phyloP scores from a whole-genome alignment of 1,284 basidiomycete genomes.

The Stereum hirsutum region DNA sequence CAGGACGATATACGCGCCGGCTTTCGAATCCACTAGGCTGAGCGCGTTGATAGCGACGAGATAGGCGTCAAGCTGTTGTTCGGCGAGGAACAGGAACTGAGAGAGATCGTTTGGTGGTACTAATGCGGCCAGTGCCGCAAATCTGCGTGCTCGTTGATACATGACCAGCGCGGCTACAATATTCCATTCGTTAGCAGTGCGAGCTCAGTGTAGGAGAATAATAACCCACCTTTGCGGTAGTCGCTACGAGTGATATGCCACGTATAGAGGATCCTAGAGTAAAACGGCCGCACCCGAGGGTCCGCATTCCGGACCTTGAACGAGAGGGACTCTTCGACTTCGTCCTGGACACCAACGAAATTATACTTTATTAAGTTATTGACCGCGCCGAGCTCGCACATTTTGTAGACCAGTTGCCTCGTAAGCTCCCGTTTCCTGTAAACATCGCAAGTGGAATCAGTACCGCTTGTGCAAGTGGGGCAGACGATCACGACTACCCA shows the following conservation, averaged over 20 bases:
- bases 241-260: slow-evolving; percentile 86
- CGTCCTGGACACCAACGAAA: slow-evolving; percentile 79
- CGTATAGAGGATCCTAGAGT: slow-evolving; percentile 90
- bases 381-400: slow-evolving; percentile 88
- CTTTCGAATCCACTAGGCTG: slow-evolving; percentile 69
- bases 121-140: slow-evolving; percentile 60
- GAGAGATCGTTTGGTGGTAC: slow-evolving; percentile 34
- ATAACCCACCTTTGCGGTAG: slow-evolving; percentile 72
- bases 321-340: slow-evolving; percentile 83
- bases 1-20: slow-evolving; percentile 81
- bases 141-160: slow-evolving; percentile 86
- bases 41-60: slow-evolving; percentile 87
- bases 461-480: background rate
- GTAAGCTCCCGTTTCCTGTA: slow-evolving; percentile 76
- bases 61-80: slow-evolving; percentile 77
- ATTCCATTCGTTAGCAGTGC: slow-evolving; percentile 3
- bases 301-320: slow-evolving; percentile 96
- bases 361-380: slow-evolving; percentile 77
- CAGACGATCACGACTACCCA: slow-evolving; percentile 31
- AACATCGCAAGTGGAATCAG: slow-evolving; percentile 5
- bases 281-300: slow-evolving; percentile 79
- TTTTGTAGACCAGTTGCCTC: slow-evolving; percentile 76
- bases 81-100: slow-evolving; percentile 51
- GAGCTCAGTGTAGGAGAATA: slow-evolving; percentile 4
- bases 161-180: slow-evolving; percentile 77